phyloP scores from a whole-genome alignment of 495 filamentous ascomycete genomes.

The Aspergillus panamensis region DNA sequence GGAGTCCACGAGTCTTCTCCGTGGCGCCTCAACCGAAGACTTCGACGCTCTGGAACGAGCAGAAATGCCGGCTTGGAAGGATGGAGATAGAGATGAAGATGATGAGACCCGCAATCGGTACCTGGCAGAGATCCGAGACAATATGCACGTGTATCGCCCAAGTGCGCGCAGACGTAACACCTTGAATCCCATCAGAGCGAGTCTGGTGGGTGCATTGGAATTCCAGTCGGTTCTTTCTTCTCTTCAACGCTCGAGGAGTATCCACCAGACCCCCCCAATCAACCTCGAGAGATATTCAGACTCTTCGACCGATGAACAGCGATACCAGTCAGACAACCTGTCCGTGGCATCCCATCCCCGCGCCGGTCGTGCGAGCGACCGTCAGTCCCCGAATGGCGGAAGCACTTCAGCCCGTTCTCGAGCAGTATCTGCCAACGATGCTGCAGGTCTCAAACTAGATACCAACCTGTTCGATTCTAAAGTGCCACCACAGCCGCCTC shows the following conservation, averaged over 20 bases:
- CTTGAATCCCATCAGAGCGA: slow-evolving; percentile 80
- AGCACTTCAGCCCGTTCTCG: slow-evolving; percentile 41
- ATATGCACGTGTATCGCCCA: slow-evolving; percentile 84
- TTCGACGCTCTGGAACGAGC: slow-evolving; percentile 69
- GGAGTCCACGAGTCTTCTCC: slow-evolving; percentile 50
- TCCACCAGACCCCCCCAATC: slow-evolving; percentile 59
- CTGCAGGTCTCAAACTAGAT: slow-evolving; percentile 41
- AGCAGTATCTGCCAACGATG: slow-evolving; percentile 68
- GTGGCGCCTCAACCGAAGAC: slow-evolving; percentile 57
- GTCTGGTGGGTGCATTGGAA: slow-evolving; percentile 88
- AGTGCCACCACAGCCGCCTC: slow-evolving; percentile 16
- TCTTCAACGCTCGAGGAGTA: slow-evolving; percentile 72
- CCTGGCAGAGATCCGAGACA: slow-evolving; percentile 80
- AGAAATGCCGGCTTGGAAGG: slow-evolving; percentile 45
- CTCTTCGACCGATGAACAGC: slow-evolving; percentile 47
- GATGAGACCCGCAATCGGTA: slow-evolving; percentile 68
- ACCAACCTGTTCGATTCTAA: slow-evolving; percentile 24
- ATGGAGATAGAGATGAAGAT: slow-evolving; percentile 58
- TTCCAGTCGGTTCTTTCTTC: slow-evolving; percentile 86
- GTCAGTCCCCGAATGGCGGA: slow-evolving; percentile 32
- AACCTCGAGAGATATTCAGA: slow-evolving; percentile 70
- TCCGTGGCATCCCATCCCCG: slow-evolving; percentile 49
- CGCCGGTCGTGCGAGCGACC: slow-evolving; percentile 24
- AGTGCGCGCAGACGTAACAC: slow-evolving; percentile 64
- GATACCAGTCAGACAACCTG: slow-evolving; percentile 37